phyloP scores from a whole-genome alignment of 441 rosid species.

The Hura crepitans region DNA sequence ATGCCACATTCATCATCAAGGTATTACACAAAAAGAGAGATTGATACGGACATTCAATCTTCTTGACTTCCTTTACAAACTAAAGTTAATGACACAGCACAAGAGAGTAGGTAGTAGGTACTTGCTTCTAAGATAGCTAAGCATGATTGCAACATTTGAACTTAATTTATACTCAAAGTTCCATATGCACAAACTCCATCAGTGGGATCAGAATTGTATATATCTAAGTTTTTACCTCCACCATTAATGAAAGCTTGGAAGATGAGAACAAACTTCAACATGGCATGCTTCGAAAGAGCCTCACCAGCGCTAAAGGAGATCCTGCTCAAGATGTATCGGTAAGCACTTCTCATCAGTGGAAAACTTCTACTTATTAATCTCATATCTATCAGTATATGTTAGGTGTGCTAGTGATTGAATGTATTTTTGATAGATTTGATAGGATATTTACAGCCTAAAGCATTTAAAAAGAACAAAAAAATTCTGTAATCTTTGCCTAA shows the following conservation, averaged over 20 bases:
- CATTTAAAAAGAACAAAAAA: not conserved
- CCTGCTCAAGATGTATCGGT: conserved; percentile 58
- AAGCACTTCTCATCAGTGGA: conserved; percentile 12
- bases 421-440: not conserved
- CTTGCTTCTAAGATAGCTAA: conserved; percentile 46
- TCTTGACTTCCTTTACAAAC: conserved; percentile 31
- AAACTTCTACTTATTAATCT: not conserved
- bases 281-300: conserved; percentile 62
- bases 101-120: conserved; percentile 24
- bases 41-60: conserved; percentile 29
- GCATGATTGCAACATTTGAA: conserved; percentile 36
- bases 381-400: not conserved
- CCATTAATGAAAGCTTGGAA: not conserved
- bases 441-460: not conserved
- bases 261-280: conserved; percentile 22
- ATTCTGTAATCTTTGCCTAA: not conserved
- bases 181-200: conserved; percentile 4
- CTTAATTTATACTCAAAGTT: conserved; percentile 33
- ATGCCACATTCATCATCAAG: not conserved
- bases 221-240: conserved; percentile 2
- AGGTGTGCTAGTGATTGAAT: not conserved
- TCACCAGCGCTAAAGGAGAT: conserved; percentile 67
- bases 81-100: conserved; percentile 10
- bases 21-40: not conserved
- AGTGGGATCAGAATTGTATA: not conserved